A percentile compares a stretch with the other conserved stretches of the same genome.
Conservation (phyloP, 371 early-diverging fungal genomes). For the Saksenaea oblongispora region DNA sequence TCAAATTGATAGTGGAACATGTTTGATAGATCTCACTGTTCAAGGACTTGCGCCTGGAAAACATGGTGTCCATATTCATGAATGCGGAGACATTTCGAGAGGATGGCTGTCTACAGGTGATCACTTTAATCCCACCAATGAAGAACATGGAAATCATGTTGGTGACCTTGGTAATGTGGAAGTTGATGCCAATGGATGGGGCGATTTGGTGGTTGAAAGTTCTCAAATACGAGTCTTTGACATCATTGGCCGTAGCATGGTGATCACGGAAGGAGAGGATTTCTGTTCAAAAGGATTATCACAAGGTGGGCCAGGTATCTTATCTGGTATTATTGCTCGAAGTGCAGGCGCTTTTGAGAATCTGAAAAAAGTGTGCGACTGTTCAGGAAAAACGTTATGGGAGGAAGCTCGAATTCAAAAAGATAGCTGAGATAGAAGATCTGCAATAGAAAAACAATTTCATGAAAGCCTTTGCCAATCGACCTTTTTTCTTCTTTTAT, state of each 20-base stretch:
- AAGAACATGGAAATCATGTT: slow-evolving; percentile 49
- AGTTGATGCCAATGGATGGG: slow-evolving; percentile 68
- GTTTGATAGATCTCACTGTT: slow-evolving; percentile 74
- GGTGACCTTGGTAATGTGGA: slow-evolving; percentile 48
- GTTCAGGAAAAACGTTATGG: slow-evolving; percentile 86
- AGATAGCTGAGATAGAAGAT: not conserved
- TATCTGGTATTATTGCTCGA: slow-evolving; percentile 82
- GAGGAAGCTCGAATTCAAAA: slow-evolving; percentile 62
- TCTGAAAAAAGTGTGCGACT: slow-evolving; percentile 78
- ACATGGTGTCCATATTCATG: slow-evolving; percentile 71
- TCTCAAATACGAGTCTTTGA: slow-evolving; percentile 73
- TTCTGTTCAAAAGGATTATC: slow-evolving; percentile 32
- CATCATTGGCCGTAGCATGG: slow-evolving; percentile 82
- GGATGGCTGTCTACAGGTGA: slow-evolving; percentile 56
- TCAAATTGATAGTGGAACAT: slow-evolving; percentile 62
- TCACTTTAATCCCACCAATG: slow-evolving; percentile 56
- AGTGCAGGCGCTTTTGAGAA: slow-evolving; percentile 88
- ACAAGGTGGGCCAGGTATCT: slow-evolving; percentile 56
- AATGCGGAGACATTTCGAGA: slow-evolving; percentile 68
- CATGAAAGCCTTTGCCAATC: no score
- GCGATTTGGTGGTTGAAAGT: slow-evolving; percentile 69
- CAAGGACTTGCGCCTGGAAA: slow-evolving; percentile 63
- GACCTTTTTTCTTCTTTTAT: no score
- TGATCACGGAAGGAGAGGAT: slow-evolving; percentile 53
- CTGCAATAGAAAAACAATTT: not conserved